Conservation (phyloP, 2,329 filamentous ascomycete genomes). For the Aspergillus tanneri region DNA sequence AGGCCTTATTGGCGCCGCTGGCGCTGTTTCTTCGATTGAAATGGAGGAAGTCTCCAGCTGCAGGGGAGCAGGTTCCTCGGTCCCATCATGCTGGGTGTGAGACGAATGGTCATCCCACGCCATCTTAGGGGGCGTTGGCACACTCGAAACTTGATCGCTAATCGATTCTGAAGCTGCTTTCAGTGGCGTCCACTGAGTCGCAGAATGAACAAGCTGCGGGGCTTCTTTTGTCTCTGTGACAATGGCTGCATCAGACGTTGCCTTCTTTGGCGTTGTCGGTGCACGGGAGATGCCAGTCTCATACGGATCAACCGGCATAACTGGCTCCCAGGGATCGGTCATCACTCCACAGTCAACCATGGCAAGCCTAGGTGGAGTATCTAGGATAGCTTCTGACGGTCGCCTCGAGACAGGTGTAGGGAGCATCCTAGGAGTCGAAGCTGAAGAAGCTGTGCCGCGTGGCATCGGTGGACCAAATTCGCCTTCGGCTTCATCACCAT, state of each 20-base stretch:
- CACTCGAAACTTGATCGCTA: constrained; percentile 31
- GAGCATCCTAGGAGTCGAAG: constrained; percentile 42
- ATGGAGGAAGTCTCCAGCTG: constrained; percentile 36
- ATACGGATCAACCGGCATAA: constrained; percentile 19
- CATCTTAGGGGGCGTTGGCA: constrained; percentile 43
- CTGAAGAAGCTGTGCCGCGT: constrained; percentile 33
- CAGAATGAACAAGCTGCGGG: constrained; percentile 37
- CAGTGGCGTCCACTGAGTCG: constrained; percentile 45
- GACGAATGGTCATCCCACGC: constrained; percentile 37
- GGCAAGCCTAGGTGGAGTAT: constrained; percentile 25
- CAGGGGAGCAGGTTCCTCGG: constrained; percentile 16
- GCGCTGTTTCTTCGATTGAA: constrained; percentile 35
- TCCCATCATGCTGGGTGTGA: constrained; percentile 16
- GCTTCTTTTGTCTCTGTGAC: constrained; percentile 18
- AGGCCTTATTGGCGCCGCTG: constrained; percentile 44
- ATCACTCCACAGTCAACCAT: constrained; percentile 64
- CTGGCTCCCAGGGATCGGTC: constrained; percentile 59
- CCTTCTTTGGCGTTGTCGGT: constrained; percentile 23
- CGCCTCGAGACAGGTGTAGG: constrained; percentile 31
- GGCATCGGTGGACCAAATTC: constrained; percentile 51
- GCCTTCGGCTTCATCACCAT: constrained; percentile 65
- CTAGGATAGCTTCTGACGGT: constrained; percentile 31
- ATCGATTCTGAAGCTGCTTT: constrained; percentile 23
- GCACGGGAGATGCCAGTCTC: constrained; percentile 21
- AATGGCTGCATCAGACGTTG: constrained; percentile 19